A percentile compares a stretch with the other conserved stretches of the same genome.
phyloP scores from a whole-genome alignment of 2,329 filamentous ascomycete species.

The Capronia coronata region DNA sequence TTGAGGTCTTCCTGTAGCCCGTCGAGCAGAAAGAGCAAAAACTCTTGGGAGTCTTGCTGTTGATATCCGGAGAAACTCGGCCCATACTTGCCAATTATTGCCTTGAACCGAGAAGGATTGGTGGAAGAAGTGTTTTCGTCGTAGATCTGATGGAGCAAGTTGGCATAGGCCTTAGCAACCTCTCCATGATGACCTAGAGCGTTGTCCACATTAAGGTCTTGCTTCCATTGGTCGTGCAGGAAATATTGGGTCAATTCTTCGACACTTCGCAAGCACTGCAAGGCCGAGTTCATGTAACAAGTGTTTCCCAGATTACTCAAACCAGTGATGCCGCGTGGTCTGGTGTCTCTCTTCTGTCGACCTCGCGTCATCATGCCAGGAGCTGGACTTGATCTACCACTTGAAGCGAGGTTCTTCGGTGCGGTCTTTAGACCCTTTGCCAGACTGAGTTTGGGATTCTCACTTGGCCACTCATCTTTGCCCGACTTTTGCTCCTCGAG shows the following conservation, averaged over 20 bases:
- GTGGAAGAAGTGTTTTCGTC: conserved; percentile 62
- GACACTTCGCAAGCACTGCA: conserved; percentile 89
- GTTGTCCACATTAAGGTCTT: conserved; percentile 79
- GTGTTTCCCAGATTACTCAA: conserved; percentile 91
- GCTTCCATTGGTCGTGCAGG: conserved; percentile 63
- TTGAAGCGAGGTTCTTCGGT: conserved; percentile 41
- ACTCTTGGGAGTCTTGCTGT: conserved; percentile 96
- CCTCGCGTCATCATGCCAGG: conserved; percentile 62
- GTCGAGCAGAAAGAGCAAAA: conserved; percentile 88
- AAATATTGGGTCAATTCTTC: conserved; percentile 94
- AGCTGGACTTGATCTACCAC: conserved; percentile 65
- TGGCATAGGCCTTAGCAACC: conserved; percentile 77
- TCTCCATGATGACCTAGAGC: conserved; percentile 77
- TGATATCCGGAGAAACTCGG: conserved; percentile 87
- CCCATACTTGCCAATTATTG: conserved; percentile 70
- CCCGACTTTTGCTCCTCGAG: conserved; percentile 64
- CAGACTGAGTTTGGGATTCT: conserved; percentile 14
- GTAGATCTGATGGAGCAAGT: conserved; percentile 72
- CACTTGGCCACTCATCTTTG: conserved; percentile 21
- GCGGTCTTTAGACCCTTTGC: conserved; percentile 32
- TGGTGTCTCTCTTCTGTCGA: conserved; percentile 61
- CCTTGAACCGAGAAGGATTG: conserved; percentile 74
- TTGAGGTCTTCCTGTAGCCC: conserved; percentile 93
- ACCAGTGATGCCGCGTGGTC: conserved; percentile 69
- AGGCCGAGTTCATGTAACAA: conserved; percentile 97